phyloP scores from a whole-genome alignment of 805 yeast genomes.

The Candida golubevii region DNA sequence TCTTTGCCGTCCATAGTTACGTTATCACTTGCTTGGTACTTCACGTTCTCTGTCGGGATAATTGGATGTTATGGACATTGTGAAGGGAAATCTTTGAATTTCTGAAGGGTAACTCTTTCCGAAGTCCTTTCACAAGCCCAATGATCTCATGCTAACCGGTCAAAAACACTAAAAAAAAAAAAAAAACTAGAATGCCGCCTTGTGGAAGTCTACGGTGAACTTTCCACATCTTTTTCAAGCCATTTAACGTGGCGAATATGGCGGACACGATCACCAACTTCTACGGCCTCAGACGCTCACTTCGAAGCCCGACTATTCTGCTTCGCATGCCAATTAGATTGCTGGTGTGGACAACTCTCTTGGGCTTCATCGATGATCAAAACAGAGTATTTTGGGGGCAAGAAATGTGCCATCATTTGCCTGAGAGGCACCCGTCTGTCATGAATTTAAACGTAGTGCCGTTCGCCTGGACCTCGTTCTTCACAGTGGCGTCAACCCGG shows the following conservation, averaged over 20 bases:
- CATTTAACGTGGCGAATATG: constrained; percentile 86
- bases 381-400: constrained; percentile 76
- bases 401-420: constrained; percentile 87
- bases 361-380: constrained; percentile 96
- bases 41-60: constrained; percentile 19
- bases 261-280: constrained; percentile 96
- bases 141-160: constrained; percentile 94
- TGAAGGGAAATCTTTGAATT: constrained; percentile 68
- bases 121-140: constrained; percentile 63
- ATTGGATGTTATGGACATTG: constrained; percentile 19
- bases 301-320: constrained; percentile 74
- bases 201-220: constrained; percentile 85
- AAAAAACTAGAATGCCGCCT: constrained; percentile 91
- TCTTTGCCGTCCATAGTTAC: constrained; percentile 85
- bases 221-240: constrained; percentile 76
- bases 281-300: constrained; percentile 54
- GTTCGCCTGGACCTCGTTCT: constrained; percentile 40
- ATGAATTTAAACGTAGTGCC: constrained; percentile 79
- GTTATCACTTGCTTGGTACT: constrained; percentile 52
- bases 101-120: no score
- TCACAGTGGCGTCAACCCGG: constrained; percentile 68
- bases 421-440: constrained; percentile 94
- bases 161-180: constrained; percentile 79
- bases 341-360: constrained; percentile 94
- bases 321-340: constrained; percentile 92